Percentiles rank a stretch among this genome's conserved stretches.
phyloP scores from a whole-genome alignment of 805 yeast genomes.

The Candida loeiensis region DNA sequence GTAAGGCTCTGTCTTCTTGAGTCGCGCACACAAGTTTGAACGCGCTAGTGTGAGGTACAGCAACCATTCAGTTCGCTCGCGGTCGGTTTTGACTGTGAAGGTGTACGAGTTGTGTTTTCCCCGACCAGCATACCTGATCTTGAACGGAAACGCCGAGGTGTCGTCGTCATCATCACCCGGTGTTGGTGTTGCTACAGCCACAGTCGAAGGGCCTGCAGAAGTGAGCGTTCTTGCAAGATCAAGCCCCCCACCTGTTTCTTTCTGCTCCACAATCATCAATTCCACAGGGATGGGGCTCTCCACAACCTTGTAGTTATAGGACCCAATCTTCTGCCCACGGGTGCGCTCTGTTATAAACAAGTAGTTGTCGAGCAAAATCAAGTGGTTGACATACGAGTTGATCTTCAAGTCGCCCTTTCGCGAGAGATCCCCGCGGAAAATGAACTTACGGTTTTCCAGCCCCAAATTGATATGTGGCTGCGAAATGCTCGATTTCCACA shows the following conservation, averaged over 20 bases:
- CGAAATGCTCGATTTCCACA: slow-evolving; percentile 46
- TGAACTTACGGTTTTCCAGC: slow-evolving; percentile 53
- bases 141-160: slow-evolving; percentile 41
- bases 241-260: slow-evolving; percentile 15
- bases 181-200: not conserved
- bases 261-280: slow-evolving; percentile 51
- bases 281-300: slow-evolving; percentile 64
- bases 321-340: slow-evolving; percentile 32
- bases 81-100: slow-evolving; percentile 43
- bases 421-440: slow-evolving; percentile 54
- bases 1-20: slow-evolving; percentile 49
- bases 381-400: slow-evolving; percentile 47
- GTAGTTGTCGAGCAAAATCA: slow-evolving; percentile 69
- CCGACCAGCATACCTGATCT: slow-evolving; percentile 51
- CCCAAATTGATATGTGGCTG: slow-evolving; percentile 29
- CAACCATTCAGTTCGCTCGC: slow-evolving; percentile 60
- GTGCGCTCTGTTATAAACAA: slow-evolving; percentile 60
- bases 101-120: slow-evolving; percentile 55
- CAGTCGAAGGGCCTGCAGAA: not conserved
- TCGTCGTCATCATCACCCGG: slow-evolving; percentile 20
- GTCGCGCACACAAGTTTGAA: slow-evolving; percentile 27
- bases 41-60: slow-evolving; percentile 47
- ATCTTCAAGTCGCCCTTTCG: slow-evolving; percentile 65
- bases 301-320: slow-evolving; percentile 24
- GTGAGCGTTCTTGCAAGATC: slow-evolving; percentile 3